Conservation (phyloP, 2,329 filamentous ascomycete species). For the Arthroderma sp. region DNA sequence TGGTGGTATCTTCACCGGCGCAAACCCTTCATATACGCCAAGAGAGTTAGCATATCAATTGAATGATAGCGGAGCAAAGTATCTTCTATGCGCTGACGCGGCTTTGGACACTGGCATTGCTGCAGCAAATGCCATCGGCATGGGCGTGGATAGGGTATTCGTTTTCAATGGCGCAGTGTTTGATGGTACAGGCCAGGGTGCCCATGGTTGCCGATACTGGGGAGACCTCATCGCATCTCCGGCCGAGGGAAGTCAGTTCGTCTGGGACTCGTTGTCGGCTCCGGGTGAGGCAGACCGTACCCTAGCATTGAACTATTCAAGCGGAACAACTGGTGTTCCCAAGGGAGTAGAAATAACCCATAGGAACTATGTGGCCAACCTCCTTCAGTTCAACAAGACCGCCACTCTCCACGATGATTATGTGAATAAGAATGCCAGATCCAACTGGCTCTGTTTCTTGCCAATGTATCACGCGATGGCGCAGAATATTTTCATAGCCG, state of each 20-base stretch:
- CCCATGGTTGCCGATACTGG: slow-evolving; percentile 48
- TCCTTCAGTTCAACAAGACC: slow-evolving; percentile 46
- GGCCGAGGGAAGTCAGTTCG: slow-evolving; percentile 44
- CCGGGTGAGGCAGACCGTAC: slow-evolving; percentile 31
- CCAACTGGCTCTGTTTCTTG: slow-evolving; percentile 52
- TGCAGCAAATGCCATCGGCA: slow-evolving; percentile 48
- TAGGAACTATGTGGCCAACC: slow-evolving; percentile 61
- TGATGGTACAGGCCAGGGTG: slow-evolving; percentile 28
- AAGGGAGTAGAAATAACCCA: slow-evolving; percentile 81
- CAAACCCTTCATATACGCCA: slow-evolving; percentile 57
- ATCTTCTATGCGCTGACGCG: slow-evolving; percentile 52
- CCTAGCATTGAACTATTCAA: slow-evolving; percentile 65
- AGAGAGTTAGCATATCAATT: slow-evolving; percentile 67
- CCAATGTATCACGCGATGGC: slow-evolving; percentile 66
- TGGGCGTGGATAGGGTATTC: slow-evolving; percentile 48
- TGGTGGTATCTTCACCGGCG: slow-evolving; percentile 64
- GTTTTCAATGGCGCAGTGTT: slow-evolving; percentile 50
- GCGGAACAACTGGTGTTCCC: slow-evolving; percentile 63
- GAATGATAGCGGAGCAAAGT: slow-evolving; percentile 54
- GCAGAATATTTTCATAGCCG: slow-evolving; percentile 59
- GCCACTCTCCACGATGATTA: slow-evolving; percentile 39
- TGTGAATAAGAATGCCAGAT: slow-evolving; percentile 32
- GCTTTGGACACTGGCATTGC: slow-evolving; percentile 53
- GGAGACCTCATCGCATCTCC: slow-evolving; percentile 45
- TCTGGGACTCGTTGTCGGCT: slow-evolving; percentile 44